Percentiles rank a stretch among this genome's conserved stretches.
Evolutionary conservation across 805 yeast species (phyloP).

Genomic region (Saturnispora zaruensis): DNA sequence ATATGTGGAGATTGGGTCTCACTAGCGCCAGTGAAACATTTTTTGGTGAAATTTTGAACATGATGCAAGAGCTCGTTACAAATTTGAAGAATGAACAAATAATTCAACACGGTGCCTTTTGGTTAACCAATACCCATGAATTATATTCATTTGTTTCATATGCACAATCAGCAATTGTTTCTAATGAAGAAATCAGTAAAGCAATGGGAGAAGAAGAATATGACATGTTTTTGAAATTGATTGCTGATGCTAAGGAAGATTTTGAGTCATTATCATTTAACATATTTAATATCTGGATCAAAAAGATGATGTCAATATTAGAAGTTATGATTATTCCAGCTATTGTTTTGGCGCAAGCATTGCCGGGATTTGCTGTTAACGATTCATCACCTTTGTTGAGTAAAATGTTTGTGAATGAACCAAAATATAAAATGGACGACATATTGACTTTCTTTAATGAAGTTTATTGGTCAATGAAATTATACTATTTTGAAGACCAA

Average conservation of each 20-base stretch:
- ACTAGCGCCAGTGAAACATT: conserved; percentile 88
- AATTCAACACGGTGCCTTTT: conserved; percentile 88
- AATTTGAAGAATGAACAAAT: conserved; percentile 78
- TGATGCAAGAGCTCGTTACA: conserved; percentile 77
- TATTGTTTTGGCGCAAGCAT: conserved; percentile 84
- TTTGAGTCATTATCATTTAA: conserved; percentile 88
- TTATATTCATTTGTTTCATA: conserved; percentile 87
- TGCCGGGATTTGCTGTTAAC: conserved; percentile 91
- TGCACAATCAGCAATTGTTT: conserved; percentile 86
- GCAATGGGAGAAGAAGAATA: conserved; percentile 89
- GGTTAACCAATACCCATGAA: conserved; percentile 96
- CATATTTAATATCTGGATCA: conserved; percentile 95
- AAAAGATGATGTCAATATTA: conserved; percentile 81
- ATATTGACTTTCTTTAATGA: conserved; percentile 80
- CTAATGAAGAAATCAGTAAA: conserved; percentile 66
- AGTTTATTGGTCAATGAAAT: conserved; percentile 88
- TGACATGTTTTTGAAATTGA: conserved; percentile 79
- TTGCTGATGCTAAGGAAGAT: conserved; percentile 88
- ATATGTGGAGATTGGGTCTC: conserved; percentile 96
- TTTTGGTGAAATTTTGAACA: conserved; percentile 78
- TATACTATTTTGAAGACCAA: conserved; percentile 77
- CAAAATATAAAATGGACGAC: conserved; percentile 89
- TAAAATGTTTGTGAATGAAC: conserved; percentile 66
- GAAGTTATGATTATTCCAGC: conserved; percentile 94
- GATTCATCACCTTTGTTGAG: conserved; percentile 74